Base-by-base conservation (phyloP, 1,139 yeast genomes). In the Debaryomyces nepalensis region DNA sequence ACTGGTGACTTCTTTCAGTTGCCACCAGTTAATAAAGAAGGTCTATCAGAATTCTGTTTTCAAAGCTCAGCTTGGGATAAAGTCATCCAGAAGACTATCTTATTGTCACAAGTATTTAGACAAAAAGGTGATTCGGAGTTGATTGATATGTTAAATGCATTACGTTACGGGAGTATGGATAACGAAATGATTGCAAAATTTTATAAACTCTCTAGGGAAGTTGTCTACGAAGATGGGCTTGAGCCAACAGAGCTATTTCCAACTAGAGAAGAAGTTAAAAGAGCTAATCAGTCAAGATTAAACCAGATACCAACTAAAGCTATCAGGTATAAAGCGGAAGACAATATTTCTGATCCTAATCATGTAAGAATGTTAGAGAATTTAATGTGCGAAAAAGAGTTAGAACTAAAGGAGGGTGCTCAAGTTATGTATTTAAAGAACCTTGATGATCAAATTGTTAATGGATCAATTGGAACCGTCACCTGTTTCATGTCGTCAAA, bases 1-100 rank as follows among this genome's bases (percentile, higher is more conserved):
- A 83, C 93, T 2, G 96, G 96, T 14, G 96, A 88, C 59, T 88
- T 88, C 56, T 87, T 82, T 61, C 96, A 88, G 61, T 66, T 88
- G 43, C 96, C 96, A 1, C 96, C 96, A 0, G 95, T 90, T 5
- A 68, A 76, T 19, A 74, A 70, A 40, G 61, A 63, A 23, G 64
- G 64, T 1, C 57, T 63, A 6, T 56, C 58, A 14, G 64, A 63
- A 26, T 83, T 79, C 47, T 81, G 85, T 55, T 86, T 84, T 57
- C 81, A 83, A 52, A 69, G 82, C 18, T 55, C 63, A 3, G 65
- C 77, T 15, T 86, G 93, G 93, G 62, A 60, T 19, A 59, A 62
- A 29, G 75, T 77, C 5, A 73, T 85, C 36, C 61, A 73, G 10
- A 75, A 75, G 42, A 83, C 85, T 0, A 72, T 85, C 9, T 59